A percentile compares a stretch with the other conserved stretches of the same genome.
These are phyloP conservation scores for Leucosporidium yakuticum DNA, from an alignment of 768 basidiomycete genomes.

Conservation along the genomic window DNA sequence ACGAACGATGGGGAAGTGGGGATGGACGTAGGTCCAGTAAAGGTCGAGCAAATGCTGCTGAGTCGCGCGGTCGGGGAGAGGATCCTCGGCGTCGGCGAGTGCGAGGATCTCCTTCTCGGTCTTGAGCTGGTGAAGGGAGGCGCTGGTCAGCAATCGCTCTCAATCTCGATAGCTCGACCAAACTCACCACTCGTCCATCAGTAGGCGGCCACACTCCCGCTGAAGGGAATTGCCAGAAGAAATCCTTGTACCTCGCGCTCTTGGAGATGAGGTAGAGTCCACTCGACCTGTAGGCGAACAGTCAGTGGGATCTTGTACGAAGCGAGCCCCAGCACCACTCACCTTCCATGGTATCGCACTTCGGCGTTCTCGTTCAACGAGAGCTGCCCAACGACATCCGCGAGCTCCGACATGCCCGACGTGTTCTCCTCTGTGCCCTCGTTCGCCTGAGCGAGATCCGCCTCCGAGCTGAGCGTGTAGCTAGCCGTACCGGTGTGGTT, in stretches of 20 bases:
- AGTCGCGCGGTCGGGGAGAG: slow-evolving; percentile 54
- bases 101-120: slow-evolving; percentile 36
- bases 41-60: slow-evolving; percentile 67
- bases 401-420: slow-evolving; percentile 44
- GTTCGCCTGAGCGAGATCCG: slow-evolving; percentile 21
- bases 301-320: not conserved
- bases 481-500: slow-evolving; percentile 22
- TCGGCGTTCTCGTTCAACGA: slow-evolving; percentile 81
- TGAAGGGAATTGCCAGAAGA: slow-evolving; percentile 60
- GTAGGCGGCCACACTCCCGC: slow-evolving; percentile 85
- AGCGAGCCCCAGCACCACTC: not conserved
- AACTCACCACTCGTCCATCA: slow-evolving; percentile 20
- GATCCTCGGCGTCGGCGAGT: slow-evolving; percentile 45
- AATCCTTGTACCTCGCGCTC: slow-evolving; percentile 33
- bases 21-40: slow-evolving; percentile 77
- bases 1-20: slow-evolving; percentile 62
- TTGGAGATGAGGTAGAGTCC: slow-evolving; percentile 38
- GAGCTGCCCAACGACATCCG: slow-evolving; percentile 74
- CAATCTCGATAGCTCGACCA: not conserved
- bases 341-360: slow-evolving; percentile 69
- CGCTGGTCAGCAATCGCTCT: not conserved
- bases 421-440: slow-evolving; percentile 31
- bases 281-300: slow-evolving; percentile 40
- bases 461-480: slow-evolving; percentile 17
- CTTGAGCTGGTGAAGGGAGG: slow-evolving; percentile 10